Evolutionary conservation across 2,329 filamentous ascomycete genomes (phyloP).

Genomic region (Karstenula rhodostoma): DNA sequence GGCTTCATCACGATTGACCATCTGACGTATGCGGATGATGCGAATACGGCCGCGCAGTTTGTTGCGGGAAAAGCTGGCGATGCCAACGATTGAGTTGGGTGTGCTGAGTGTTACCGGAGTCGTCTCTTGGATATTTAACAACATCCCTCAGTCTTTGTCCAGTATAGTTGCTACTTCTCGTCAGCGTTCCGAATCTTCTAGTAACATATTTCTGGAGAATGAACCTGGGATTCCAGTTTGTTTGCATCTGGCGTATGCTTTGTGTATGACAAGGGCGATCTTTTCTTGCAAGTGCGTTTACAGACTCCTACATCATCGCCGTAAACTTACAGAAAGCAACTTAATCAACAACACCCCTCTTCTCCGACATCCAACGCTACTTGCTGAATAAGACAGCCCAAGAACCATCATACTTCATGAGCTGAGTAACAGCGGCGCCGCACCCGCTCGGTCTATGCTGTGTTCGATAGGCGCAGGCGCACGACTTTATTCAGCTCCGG

Average conservation of each 20-base stretch:
- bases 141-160: too few relatives aligned
- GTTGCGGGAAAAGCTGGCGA: constrained; percentile 13
- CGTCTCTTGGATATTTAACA: neutral
- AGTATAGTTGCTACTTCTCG: too few relatives aligned
- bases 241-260: too few relatives aligned
- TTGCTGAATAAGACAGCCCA: neutral
- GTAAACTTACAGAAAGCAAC: too few relatives aligned
- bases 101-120: neutral
- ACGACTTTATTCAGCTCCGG: neutral
- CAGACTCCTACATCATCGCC: too few relatives aligned
- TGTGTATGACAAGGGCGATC: too few relatives aligned
- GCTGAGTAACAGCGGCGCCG: too few relatives aligned
- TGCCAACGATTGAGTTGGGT: neutral
- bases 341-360: too few relatives aligned
- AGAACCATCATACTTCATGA: neutral
- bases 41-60: constrained; percentile 16
- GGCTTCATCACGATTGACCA: constrained; percentile 19
- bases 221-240: too few relatives aligned
- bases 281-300: too few relatives aligned
- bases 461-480: neutral
- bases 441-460: neutral
- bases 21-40: constrained; percentile 20
- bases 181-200: too few relatives aligned
- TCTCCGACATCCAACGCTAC: neutral
- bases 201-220: too few relatives aligned